Evolutionary conservation across 441 rosid species (phyloP).

Genomic region (Hura crepitans): DNA sequence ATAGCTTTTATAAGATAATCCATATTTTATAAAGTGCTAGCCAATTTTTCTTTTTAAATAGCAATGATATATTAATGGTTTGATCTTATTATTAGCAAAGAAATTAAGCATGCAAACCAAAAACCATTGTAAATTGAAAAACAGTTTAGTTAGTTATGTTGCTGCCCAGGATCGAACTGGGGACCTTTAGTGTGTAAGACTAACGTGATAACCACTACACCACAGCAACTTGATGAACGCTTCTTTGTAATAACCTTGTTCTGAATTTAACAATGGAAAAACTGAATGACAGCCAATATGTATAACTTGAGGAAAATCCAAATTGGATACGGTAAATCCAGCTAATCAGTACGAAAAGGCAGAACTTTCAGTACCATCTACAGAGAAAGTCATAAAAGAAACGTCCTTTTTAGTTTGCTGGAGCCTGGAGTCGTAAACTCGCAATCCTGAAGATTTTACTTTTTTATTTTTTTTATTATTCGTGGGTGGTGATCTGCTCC

Average conservation of each 20-base stretch:
- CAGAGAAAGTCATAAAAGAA: neutral
- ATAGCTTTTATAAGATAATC: neutral
- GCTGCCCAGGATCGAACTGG: constrained; percentile 39
- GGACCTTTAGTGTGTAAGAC: constrained; percentile 36
- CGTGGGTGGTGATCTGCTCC: constrained; percentile 2
- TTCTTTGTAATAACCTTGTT: neutral
- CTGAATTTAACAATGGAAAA: neutral
- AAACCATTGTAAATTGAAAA: no score
- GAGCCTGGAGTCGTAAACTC: constrained; percentile 18
- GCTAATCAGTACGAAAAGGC: neutral
- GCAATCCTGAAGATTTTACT: constrained; percentile 13
- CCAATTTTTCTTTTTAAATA: no score
- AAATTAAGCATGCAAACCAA: no score
- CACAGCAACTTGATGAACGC: constrained; percentile 19
- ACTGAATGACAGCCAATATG: neutral
- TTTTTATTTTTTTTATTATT: neutral
- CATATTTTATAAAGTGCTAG: no score
- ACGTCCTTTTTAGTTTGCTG: neutral
- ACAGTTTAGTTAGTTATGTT: no score
- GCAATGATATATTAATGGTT: no score
- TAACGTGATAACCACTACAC: constrained; percentile 38
- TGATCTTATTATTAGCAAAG: no score
- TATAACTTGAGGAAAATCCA: neutral
- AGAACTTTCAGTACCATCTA: neutral
- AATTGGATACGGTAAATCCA: neutral